phyloP scores from a whole-genome alignment of 805 yeast species.

The Clavispora fructus region DNA sequence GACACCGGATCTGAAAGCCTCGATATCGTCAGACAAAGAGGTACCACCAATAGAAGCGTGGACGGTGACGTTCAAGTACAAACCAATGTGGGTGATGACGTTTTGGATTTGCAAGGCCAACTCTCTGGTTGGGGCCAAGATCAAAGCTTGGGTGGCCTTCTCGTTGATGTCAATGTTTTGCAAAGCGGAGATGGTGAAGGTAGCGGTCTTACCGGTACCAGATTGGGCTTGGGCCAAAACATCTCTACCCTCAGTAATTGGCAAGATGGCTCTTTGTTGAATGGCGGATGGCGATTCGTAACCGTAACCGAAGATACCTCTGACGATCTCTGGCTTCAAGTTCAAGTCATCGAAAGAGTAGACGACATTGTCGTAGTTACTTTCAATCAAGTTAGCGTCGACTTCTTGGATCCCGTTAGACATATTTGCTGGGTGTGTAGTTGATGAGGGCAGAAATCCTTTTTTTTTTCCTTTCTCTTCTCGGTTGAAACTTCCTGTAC shows the following conservation, averaged over 20 bases:
- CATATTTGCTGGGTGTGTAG: constrained; percentile 26
- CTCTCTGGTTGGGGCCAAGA: constrained; percentile 96
- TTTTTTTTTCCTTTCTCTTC: constrained; percentile 8
- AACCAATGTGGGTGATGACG: constrained; percentile 85
- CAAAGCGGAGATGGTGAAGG: constrained; percentile 70
- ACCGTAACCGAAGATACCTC: constrained; percentile 77
- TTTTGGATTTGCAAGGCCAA: constrained; percentile 93
- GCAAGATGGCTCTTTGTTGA: constrained; percentile 76
- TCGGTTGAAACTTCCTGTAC: constrained; percentile 1
- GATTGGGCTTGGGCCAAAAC: constrained; percentile 81
- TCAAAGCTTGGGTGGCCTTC: constrained; percentile 84
- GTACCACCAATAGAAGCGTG: constrained; percentile 99
- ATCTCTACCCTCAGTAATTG: constrained; percentile 70
- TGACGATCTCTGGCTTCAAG: constrained; percentile 65
- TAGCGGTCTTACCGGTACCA: constrained; percentile 90
- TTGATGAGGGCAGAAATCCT: constrained; percentile 3
- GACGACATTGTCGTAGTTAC: constrained; percentile 91
- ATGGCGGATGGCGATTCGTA: constrained; percentile 79
- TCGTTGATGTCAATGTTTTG: constrained; percentile 68
- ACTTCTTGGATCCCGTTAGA: constrained; percentile 73
- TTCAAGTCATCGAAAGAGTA: constrained; percentile 69
- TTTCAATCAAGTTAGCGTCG: constrained; percentile 78
- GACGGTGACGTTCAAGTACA: constrained; percentile 82
- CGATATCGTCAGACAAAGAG: constrained; percentile 79
- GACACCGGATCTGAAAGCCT: constrained; percentile 77